Evolutionary conservation across 2,329 filamentous ascomycete genomes (phyloP).

Genomic region (Paecilomyces dactylethromorphus): DNA sequence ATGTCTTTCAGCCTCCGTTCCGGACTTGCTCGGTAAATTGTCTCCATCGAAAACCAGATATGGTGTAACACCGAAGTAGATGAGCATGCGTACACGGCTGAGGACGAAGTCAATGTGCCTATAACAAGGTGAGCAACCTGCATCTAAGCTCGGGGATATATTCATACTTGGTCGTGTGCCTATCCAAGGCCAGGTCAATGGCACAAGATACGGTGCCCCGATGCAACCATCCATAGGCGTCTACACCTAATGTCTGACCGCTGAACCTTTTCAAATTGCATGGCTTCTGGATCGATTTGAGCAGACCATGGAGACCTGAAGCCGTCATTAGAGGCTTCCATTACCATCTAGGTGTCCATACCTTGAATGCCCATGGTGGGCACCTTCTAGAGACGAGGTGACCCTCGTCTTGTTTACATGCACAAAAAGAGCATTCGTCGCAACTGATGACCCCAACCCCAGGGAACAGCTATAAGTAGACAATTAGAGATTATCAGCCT

Average conservation of each 20-base stretch:
- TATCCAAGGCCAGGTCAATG: constrained; percentile 80
- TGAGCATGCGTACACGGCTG: constrained; percentile 85
- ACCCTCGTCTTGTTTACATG: constrained; percentile 22
- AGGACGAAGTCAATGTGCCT: constrained; percentile 89
- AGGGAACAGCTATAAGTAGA: background rate
- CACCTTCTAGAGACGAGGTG: constrained; percentile 20
- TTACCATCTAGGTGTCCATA: constrained; percentile 11
- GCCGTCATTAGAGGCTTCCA: constrained; percentile 6
- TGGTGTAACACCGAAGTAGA: constrained; percentile 88
- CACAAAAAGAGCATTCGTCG: constrained; percentile 11
- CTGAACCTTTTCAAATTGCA: constrained; percentile 78
- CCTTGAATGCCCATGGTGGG: constrained; percentile 41
- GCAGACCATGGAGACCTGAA: constrained; percentile 74
- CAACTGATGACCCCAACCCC: background rate
- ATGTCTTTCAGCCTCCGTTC: constrained; percentile 72
- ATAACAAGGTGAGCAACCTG: constrained; percentile 12
- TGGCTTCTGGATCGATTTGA: constrained; percentile 94
- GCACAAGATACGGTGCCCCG: constrained; percentile 86
- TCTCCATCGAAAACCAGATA: constrained; percentile 97
- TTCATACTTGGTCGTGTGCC: constrained; percentile 76
- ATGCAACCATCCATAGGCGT: constrained; percentile 98
- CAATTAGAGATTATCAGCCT: background rate
- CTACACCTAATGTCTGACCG: constrained; percentile 86
- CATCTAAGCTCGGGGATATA: background rate
- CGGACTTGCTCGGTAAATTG: constrained; percentile 85